Evolutionary conservation across 257 asterid species (phyloP).

Genomic region (Ehretia macrophylla): DNA sequence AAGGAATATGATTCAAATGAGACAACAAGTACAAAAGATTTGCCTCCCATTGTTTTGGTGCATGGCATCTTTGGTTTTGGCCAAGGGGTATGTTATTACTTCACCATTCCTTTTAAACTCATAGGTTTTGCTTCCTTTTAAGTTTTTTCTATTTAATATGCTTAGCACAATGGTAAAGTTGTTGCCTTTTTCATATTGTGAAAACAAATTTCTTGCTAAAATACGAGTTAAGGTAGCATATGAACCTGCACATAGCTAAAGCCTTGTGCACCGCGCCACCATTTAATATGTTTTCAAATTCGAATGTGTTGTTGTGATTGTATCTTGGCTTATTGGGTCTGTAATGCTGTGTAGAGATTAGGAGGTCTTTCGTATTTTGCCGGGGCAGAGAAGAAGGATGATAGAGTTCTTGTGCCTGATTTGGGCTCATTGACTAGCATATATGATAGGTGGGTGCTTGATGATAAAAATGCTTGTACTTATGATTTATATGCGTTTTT

Average conservation of each 20-base stretch:
- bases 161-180: too few relatives aligned
- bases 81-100: conserved; percentile 70
- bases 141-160: too few relatives aligned
- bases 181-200: too few relatives aligned
- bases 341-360: conserved; percentile 42
- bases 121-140: background rate
- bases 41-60: conserved; percentile 92
- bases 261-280: too few relatives aligned
- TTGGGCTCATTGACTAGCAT: conserved; percentile 84
- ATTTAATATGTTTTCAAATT: too few relatives aligned
- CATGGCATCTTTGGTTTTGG: conserved; percentile 99
- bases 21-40: conserved; percentile 40
- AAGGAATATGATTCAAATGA: conserved; percentile 31
- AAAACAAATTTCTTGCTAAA: too few relatives aligned
- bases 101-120: background rate
- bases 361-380: conserved; percentile 94
- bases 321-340: too few relatives aligned
- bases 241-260: too few relatives aligned
- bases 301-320: too few relatives aligned
- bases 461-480: background rate
- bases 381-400: conserved; percentile 98
- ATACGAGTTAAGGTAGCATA: too few relatives aligned
- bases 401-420: conserved; percentile 93
- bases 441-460: conserved; percentile 56
- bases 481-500: too few relatives aligned